Conservation (phyloP, 2,329 filamentous ascomycete species). For the Monilinia fructicola region DNA sequence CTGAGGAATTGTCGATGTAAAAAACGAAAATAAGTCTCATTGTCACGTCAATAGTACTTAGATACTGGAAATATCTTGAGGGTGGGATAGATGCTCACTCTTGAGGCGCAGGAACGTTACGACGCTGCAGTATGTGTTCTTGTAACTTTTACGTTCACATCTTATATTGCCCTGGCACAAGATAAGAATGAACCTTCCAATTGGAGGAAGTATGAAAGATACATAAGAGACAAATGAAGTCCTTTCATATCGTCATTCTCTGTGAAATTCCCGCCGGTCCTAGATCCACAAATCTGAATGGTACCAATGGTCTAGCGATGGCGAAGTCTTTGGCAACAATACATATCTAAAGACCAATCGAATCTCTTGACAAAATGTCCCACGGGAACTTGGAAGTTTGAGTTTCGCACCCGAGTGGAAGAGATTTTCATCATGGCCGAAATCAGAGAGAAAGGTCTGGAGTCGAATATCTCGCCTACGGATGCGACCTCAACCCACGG, state of each 20-base stretch:
- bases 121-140: neutral
- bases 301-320: neutral
- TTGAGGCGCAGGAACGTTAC: neutral
- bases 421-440: neutral
- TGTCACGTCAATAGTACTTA: slow-evolving; percentile 16
- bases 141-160: neutral
- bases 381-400: neutral
- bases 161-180: neutral
- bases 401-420: neutral
- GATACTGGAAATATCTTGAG: neutral
- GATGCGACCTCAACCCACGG: neutral
- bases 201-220: neutral
- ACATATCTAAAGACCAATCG: neutral
- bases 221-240: neutral
- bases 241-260: neutral
- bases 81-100: slow-evolving; percentile 9
- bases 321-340: neutral
- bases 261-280: neutral
- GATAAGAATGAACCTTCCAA: slow-evolving; percentile 2
- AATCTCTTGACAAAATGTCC: neutral
- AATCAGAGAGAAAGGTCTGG: slow-evolving; percentile 7
- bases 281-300: neutral
- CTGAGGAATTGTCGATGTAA: slow-evolving; percentile 7
- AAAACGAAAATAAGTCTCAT: slow-evolving; percentile 1
- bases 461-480: neutral